Percentiles rank a stretch among this genome's conserved stretches.
These are phyloP conservation scores for Pseudonitzschia multiseries DNA, from an alignment of 108 stramenopile genomes.

Conservation along the genomic window DNA sequence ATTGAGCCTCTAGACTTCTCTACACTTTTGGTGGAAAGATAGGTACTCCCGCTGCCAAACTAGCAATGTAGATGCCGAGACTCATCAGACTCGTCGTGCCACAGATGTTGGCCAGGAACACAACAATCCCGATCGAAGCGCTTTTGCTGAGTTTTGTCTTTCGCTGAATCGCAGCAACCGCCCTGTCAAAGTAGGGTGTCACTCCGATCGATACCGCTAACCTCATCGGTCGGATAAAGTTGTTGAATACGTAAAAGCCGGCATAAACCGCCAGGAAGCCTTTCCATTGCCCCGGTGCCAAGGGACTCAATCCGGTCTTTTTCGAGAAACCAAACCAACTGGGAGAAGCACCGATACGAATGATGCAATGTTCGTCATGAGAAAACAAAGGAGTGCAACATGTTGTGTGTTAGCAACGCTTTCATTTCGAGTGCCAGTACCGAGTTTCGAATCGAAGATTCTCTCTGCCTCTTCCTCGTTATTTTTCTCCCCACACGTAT, in stretches of 20 bases:
- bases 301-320: slow-evolving; percentile 76
- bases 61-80: slow-evolving; percentile 57
- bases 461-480: background rate
- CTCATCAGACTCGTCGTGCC: slow-evolving; percentile 61
- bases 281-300: slow-evolving; percentile 90
- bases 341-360: background rate
- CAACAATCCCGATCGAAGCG: slow-evolving; percentile 50
- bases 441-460: background rate
- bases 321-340: slow-evolving; percentile 32
- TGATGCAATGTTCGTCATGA: background rate
- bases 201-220: slow-evolving; percentile 62
- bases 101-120: slow-evolving; percentile 63
- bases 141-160: slow-evolving; percentile 40
- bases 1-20: background rate
- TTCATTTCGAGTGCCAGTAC: background rate
- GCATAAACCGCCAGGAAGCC: slow-evolving; percentile 85
- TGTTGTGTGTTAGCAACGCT: background rate
- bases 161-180: slow-evolving; percentile 48
- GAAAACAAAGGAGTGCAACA: background rate
- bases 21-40: slow-evolving; percentile 31
- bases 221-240: slow-evolving; percentile 79
- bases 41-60: slow-evolving; percentile 64
- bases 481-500: background rate
- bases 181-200: slow-evolving; percentile 62
- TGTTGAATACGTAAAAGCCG: slow-evolving; percentile 81